Evolutionary conservation across 108 stramenopile species (phyloP).

Genomic region (Nitzschia palea): DNA sequence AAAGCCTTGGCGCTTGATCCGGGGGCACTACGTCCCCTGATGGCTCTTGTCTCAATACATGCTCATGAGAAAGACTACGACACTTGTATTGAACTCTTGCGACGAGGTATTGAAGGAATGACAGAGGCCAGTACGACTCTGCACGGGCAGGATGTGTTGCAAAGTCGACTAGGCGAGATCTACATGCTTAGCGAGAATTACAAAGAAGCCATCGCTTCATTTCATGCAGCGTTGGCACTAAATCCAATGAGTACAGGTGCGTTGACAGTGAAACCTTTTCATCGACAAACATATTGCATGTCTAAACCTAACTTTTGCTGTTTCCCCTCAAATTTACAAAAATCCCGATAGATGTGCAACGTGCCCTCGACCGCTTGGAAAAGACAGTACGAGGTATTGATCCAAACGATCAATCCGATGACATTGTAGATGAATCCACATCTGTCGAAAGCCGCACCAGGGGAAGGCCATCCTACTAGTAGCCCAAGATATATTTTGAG

Average conservation of each 20-base stretch:
- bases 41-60: constrained; percentile 71
- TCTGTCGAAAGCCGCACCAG: constrained; percentile 12
- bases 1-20: constrained; percentile 75
- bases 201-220: constrained; percentile 67
- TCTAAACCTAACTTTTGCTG: no score
- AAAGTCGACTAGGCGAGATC: constrained; percentile 70
- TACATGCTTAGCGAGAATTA: constrained; percentile 66
- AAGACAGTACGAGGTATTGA: constrained; percentile 60
- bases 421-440: constrained; percentile 45
- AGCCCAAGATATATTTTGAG: no score
- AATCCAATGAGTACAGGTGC: constrained; percentile 61
- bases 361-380: constrained; percentile 74
- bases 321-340: no score
- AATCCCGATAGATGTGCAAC: constrained; percentile 38
- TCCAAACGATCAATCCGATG: constrained; percentile 21
- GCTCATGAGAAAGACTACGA: constrained; percentile 63
- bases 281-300: no score
- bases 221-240: constrained; percentile 72
- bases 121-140: constrained; percentile 24
- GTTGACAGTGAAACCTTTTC: no score
- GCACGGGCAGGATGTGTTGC: constrained; percentile 51
- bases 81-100: constrained; percentile 59
- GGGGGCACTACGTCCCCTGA: constrained; percentile 59
- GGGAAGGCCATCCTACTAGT: constrained; percentile 22
- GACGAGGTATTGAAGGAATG: constrained; percentile 61